Conservation (phyloP, 2,329 filamentous ascomycete genomes). For the Hypoxylon sp. region DNA sequence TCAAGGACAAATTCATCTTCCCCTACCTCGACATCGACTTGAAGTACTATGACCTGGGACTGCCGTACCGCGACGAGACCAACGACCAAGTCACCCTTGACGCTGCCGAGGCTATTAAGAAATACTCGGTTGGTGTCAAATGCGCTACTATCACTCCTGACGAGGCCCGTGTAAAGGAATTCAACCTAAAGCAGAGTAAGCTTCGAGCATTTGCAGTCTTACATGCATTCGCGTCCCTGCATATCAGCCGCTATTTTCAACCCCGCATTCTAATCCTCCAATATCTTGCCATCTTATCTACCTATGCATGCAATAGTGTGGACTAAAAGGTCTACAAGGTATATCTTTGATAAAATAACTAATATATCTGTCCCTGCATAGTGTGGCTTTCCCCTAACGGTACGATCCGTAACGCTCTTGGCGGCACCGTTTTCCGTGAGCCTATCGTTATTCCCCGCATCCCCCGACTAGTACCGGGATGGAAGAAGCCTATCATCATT, state of each 20-base stretch:
- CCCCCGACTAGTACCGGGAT: slow-evolving; percentile 93
- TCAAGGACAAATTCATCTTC: slow-evolving; percentile 99
- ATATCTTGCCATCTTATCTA: slow-evolving; percentile 16
- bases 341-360: slow-evolving; percentile 26
- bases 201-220: slow-evolving; percentile 46
- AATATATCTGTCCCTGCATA: slow-evolving; percentile 55
- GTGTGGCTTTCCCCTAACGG: slow-evolving; percentile 99
- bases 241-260: slow-evolving; percentile 25
- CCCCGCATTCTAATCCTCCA: slow-evolving; percentile 32
- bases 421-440: slow-evolving; percentile 98
- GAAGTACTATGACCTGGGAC: slow-evolving; percentile 96
- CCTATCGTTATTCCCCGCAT: slow-evolving; percentile 96
- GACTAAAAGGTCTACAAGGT: slow-evolving; percentile 5
- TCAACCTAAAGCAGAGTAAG: slow-evolving; percentile 97
- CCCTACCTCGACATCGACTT: slow-evolving; percentile 97
- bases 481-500: slow-evolving; percentile 99
- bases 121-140: slow-evolving; percentile 99
- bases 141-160: slow-evolving; percentile 99
- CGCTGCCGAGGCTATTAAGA: slow-evolving; percentile 97
- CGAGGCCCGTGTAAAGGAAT: slow-evolving; percentile 96
- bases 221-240: slow-evolving; percentile 41
- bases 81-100: slow-evolving; percentile 96
- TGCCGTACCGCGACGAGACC: slow-evolving; percentile 95
- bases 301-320: slow-evolving; percentile 1
- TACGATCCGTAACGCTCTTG: slow-evolving; percentile 81